A percentile compares a stretch with the other conserved stretches of the same genome.
Conservation (phyloP, 768 basidiomycete species). For the Russula compacta region DNA sequence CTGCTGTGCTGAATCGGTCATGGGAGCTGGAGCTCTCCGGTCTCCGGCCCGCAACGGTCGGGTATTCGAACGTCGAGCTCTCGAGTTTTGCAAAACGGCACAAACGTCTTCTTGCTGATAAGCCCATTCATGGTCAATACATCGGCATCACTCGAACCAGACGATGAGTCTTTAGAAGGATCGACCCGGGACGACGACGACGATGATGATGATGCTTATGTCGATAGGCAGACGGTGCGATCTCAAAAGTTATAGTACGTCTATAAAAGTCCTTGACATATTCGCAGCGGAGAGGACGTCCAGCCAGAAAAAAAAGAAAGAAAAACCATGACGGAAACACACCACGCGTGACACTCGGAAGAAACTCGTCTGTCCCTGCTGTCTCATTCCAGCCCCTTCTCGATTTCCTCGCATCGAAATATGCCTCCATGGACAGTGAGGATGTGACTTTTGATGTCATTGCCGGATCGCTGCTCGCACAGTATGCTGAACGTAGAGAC, state of each 20-base stretch:
- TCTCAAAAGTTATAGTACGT: neutral
- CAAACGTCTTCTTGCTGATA: neutral
- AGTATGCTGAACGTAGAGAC: constrained; percentile 9
- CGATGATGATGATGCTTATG: neutral
- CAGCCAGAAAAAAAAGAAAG: constrained; percentile 5
- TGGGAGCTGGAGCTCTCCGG: too few species aligned
- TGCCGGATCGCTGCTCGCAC: neutral
- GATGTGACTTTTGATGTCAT: constrained; percentile 12
- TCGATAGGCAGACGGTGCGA: constrained; percentile 1
- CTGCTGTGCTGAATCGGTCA: neutral
- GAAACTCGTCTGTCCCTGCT: neutral
- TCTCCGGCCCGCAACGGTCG: too few species aligned
- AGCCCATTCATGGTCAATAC: neutral
- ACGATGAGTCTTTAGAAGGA: neutral
- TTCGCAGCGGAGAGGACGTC: neutral
- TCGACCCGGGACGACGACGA: neutral
- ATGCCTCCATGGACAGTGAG: constrained; percentile 10
- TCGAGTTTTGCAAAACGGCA: neutral
- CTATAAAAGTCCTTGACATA: neutral
- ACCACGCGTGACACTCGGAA: neutral
- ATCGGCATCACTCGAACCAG: neutral
- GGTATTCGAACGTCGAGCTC: too few species aligned
- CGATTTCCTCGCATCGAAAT: constrained; percentile 8
- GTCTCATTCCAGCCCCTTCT: constrained; percentile 16
- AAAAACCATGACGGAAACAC: neutral